Percentiles rank a stretch among this genome's conserved stretches.
phyloP scores from a whole-genome alignment of 2,329 filamentous ascomycete species.

The Trichoderma endophyticum region DNA sequence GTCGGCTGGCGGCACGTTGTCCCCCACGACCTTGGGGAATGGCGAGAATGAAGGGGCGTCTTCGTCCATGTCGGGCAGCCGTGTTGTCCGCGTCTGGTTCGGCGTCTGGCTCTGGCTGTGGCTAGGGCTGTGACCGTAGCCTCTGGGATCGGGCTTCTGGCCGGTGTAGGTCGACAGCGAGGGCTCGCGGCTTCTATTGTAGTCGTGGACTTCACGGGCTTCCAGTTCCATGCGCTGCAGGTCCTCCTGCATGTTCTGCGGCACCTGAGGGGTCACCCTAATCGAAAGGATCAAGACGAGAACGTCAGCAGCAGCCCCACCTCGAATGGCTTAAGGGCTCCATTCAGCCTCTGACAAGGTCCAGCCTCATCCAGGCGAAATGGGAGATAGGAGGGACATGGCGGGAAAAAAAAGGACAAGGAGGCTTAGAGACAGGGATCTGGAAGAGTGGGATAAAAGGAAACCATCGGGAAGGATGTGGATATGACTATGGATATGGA shows the following conservation, averaged over 20 bases:
- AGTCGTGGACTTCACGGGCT: constrained; percentile 48
- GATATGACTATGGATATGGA: neutral
- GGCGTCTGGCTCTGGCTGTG: neutral
- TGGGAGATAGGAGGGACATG: constrained; percentile 15
- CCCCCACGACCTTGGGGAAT: constrained; percentile 81
- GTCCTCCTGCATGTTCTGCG: constrained; percentile 94
- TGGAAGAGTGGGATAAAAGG: neutral
- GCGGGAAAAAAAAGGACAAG: neutral
- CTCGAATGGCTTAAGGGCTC: constrained; percentile 17
- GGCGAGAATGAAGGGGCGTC: constrained; percentile 79
- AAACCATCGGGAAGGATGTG: constrained; percentile 1
- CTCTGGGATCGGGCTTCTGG: constrained; percentile 19
- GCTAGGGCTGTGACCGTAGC: neutral
- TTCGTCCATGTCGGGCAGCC: constrained; percentile 45
- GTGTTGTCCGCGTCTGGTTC: constrained; percentile 29
- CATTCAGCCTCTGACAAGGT: constrained; percentile 11
- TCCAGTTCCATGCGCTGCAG: constrained; percentile 87
- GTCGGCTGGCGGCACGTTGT: constrained; percentile 89
- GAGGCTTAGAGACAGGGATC: constrained; percentile 10
- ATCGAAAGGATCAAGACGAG: constrained; percentile 30
- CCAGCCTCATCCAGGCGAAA: constrained; percentile 19
- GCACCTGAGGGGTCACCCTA: constrained; percentile 92
- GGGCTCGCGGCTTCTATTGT: constrained; percentile 40
- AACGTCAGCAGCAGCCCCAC: constrained; percentile 38
- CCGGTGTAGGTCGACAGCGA: constrained; percentile 41